These are phyloP conservation scores for Anthostomella pinea DNA, from an alignment of 2,329 filamentous ascomycete species.

Conservation along the genomic window DNA sequence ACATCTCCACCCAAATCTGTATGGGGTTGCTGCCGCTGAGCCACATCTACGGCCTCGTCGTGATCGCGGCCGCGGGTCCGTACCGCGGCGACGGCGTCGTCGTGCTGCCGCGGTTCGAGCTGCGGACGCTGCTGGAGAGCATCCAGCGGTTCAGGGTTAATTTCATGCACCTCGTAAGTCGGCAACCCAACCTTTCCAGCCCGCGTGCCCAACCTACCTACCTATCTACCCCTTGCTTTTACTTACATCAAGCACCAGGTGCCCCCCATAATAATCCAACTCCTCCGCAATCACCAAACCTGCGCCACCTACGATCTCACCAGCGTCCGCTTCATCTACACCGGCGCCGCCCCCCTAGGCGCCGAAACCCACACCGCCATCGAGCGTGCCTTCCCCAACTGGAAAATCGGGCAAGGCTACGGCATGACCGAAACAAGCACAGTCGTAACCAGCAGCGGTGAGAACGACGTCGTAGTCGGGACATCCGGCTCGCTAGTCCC, in stretches of 20 bases:
- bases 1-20: constrained; percentile 34
- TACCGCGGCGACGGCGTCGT: constrained; percentile 72
- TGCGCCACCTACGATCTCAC: constrained; percentile 69
- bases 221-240: not conserved
- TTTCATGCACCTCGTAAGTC: constrained; percentile 57
- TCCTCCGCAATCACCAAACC: constrained; percentile 62
- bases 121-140: constrained; percentile 56
- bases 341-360: constrained; percentile 75
- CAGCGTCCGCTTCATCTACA: constrained; percentile 63
- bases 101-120: constrained; percentile 71
- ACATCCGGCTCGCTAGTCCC: constrained; percentile 71
- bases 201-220: constrained; percentile 22
- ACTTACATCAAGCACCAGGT: constrained; percentile 44
- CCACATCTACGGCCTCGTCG: constrained; percentile 74
- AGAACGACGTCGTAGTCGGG: constrained; percentile 65
- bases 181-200: no score
- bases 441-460: constrained; percentile 59
- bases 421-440: constrained; percentile 78
- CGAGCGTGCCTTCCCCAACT: constrained; percentile 42
- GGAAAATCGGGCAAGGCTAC: constrained; percentile 65
- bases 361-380: constrained; percentile 65
- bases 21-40: constrained; percentile 71
- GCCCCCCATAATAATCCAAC: constrained; percentile 76
- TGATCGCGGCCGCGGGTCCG: constrained; percentile 61
- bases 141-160: constrained; percentile 68